Percentiles rank a stretch among this genome's conserved stretches.
phyloP scores from a whole-genome alignment of 1,284 basidiomycete genomes.

The Xerocomus nothofagi region DNA sequence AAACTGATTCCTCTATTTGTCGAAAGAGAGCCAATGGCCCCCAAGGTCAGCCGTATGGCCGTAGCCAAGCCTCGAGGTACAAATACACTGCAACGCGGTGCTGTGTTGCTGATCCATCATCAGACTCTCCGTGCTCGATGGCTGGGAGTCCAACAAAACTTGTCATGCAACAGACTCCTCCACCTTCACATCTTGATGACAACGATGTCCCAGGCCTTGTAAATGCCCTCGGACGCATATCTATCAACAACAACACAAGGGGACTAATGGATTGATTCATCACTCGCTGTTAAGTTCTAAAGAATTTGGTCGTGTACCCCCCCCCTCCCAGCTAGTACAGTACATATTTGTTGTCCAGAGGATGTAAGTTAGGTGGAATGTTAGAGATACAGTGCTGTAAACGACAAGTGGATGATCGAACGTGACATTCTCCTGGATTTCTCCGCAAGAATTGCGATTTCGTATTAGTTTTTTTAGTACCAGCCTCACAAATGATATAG shows the following conservation, averaged over 20 bases:
- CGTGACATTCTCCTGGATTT: too few species aligned
- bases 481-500: too few species aligned
- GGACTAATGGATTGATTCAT: not conserved
- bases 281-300: not conserved
- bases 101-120: not conserved
- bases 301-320: not conserved
- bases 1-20: conserved; percentile 56
- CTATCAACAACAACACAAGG: conserved; percentile 6
- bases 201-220: conserved; percentile 8
- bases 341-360: not conserved
- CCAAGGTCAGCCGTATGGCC: conserved; percentile 48
- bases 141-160: conserved; percentile 2
- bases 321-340: not conserved
- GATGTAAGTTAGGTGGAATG: not conserved
- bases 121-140: conserved; percentile 21
- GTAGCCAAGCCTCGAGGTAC: conserved; percentile 48
- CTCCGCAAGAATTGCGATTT: too few species aligned
- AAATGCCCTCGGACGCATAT: conserved; percentile 9
- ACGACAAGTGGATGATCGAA: not conserved
- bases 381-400: not conserved
- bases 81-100: not conserved
- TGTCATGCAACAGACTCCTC: not conserved
- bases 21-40: conserved; percentile 37
- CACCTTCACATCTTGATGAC: conserved; percentile 1
- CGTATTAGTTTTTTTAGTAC: too few species aligned